A percentile compares a stretch with the other conserved stretches of the same genome.
These are phyloP conservation scores for Neopestalotiopsis sp. DNA, from an alignment of 2,329 filamentous ascomycete species.

Conservation along the genomic window DNA sequence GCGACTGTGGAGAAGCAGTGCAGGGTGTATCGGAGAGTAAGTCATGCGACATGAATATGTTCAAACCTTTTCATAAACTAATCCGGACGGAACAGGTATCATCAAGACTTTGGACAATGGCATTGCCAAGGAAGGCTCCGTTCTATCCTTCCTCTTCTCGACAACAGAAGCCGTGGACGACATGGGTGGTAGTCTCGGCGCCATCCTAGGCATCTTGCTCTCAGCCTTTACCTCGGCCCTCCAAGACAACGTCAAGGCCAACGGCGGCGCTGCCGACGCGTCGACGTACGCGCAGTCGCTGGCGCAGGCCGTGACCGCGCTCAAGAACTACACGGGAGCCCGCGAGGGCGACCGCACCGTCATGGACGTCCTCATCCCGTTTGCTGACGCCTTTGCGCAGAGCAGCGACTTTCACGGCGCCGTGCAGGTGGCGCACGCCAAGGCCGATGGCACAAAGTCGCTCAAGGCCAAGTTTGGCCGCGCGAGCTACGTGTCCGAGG, in stretches of 20 bases:
- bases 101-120: constrained; percentile 34
- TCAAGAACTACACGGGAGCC: constrained; percentile 32
- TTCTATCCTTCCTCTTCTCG: constrained; percentile 34
- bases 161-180: constrained; percentile 39
- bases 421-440: constrained; percentile 42
- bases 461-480: constrained; percentile 34
- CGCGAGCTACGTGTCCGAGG: constrained; percentile 35
- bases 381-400: constrained; percentile 24
- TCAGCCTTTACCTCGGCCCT: constrained; percentile 29
- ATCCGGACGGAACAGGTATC: constrained; percentile 24
- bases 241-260: constrained; percentile 9
- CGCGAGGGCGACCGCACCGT: constrained; percentile 32
- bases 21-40: constrained; percentile 28
- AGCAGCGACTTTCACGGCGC: constrained; percentile 33
- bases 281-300: constrained; percentile 27
- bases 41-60: not conserved
- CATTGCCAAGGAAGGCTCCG: constrained; percentile 34
- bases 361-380: constrained; percentile 29
- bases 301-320: constrained; percentile 26
- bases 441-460: constrained; percentile 33
- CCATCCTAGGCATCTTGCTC: constrained; percentile 36
- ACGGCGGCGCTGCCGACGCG: not conserved
- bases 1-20: constrained; percentile 38
- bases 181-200: constrained; percentile 43
- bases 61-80: not conserved